Evolutionary conservation across 495 filamentous ascomycete species (phyloP).

Genomic region (Aspergillus sclerotiicarbonarius): DNA sequence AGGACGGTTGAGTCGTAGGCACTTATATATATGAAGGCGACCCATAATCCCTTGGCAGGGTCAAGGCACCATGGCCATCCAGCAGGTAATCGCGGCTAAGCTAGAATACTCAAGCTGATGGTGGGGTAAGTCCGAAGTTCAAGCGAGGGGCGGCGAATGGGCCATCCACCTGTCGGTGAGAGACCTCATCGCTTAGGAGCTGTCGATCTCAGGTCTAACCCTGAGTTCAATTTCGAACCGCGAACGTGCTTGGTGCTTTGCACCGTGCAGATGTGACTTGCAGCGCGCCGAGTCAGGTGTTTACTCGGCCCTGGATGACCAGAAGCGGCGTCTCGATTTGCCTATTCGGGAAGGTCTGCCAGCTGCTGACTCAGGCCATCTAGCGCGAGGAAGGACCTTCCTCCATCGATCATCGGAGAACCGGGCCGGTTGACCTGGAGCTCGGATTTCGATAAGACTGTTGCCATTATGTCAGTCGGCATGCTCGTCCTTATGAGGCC

Average conservation of each 20-base stretch:
- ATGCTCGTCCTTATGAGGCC: neutral
- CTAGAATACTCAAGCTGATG: neutral
- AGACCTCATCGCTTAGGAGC: neutral
- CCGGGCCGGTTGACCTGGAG: neutral
- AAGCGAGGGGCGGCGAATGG: neutral
- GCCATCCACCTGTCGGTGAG: neutral
- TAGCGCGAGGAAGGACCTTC: too few species aligned
- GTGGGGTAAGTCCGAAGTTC: neutral
- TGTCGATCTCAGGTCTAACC: neutral
- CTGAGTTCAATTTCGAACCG: neutral
- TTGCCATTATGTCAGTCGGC: neutral
- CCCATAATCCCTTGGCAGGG: neutral
- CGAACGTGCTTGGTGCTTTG: too few species aligned
- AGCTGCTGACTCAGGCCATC: neutral
- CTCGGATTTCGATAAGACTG: neutral
- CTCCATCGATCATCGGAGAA: neutral
- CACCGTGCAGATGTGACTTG: too few species aligned
- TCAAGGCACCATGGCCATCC: neutral
- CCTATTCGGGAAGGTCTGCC: neutral
- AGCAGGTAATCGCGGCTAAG: conserved; percentile 1
- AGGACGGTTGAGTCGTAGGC: neutral
- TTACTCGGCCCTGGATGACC: neutral
- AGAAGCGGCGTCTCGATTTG: neutral
- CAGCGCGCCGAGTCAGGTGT: too few species aligned
- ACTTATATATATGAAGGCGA: neutral